These are phyloP conservation scores for Boeremia exigua DNA, from an alignment of 2,329 filamentous ascomycete species.

Conservation along the genomic window DNA sequence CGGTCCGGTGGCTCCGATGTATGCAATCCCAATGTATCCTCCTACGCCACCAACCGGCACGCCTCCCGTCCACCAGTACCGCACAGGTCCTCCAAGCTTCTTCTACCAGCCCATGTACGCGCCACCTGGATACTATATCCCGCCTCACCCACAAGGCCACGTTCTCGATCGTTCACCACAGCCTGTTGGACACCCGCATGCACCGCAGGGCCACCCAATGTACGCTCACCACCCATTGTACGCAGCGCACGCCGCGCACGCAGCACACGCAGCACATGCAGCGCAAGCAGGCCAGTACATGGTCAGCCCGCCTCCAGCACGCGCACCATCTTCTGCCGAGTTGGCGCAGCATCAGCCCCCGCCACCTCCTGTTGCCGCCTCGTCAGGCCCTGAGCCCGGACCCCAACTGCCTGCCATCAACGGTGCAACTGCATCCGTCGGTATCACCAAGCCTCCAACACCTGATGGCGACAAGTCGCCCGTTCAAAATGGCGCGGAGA, in stretches of 20 bases:
- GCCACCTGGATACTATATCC: conserved; percentile 41
- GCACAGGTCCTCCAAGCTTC: conserved; percentile 40
- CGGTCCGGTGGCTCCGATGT: conserved; percentile 50
- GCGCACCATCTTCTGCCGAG: conserved; percentile 49
- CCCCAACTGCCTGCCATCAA: conserved; percentile 47
- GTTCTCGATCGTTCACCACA: conserved; percentile 47
- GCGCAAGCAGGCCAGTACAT: conserved; percentile 45
- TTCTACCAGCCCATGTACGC: conserved; percentile 40
- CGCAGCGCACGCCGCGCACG: conserved; percentile 32
- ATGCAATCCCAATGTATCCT: conserved; percentile 49
- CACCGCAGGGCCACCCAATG: conserved; percentile 39
- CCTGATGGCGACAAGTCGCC: conserved; percentile 50
- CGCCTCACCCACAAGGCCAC: conserved; percentile 28
- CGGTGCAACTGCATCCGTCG: conserved; percentile 26
- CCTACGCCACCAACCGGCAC: conserved; percentile 51
- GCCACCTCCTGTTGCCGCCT: conserved; percentile 25
- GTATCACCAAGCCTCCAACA: conserved; percentile 37
- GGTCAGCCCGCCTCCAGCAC: conserved; percentile 48
- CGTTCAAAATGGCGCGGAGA: conserved; percentile 49
- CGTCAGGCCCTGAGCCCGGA: conserved; percentile 40
- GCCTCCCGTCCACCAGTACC: conserved; percentile 51
- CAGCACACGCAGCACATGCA: conserved; percentile 28
- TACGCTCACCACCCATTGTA: conserved; percentile 38
- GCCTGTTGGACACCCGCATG: conserved; percentile 48
- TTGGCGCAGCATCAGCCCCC: conserved; percentile 52